Evolutionary conservation across 257 asterid species (phyloP), one percentile per base, ranked within the genome.

Genomic region (Solanum boliviense): DNA sequence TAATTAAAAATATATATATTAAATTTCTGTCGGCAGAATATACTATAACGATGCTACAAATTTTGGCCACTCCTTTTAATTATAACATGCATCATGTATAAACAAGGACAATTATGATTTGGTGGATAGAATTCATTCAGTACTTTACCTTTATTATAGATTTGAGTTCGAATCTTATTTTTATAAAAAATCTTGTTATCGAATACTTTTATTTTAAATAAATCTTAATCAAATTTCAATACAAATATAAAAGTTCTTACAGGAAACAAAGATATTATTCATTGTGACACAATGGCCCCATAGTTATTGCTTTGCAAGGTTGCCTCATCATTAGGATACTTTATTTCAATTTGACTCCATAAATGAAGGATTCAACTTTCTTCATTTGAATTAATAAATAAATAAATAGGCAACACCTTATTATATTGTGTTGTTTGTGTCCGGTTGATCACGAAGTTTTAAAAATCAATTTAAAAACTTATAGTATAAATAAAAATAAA

Each of bases 221-320:
- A 4, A n/a, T 23, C 0, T 23, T n/a, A n/a, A 0, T 62, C 0
- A 62, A 62, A n/a, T 10, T 5, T n/a, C 1, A 62, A 62, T 23
- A 62, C 0, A 0, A 9, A 62, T 23, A 62, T 10, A 2, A 0
- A 0, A 58, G 5, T 3, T 58, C 2, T 18, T 0, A 20, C 3
- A 0, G 0, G 3, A 56, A 56, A 20, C 0, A 56, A 56, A 56
- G 25, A 58, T 58, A 58, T 58, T 7, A 58, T 20, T 58, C 12
- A 58, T 56, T 65, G 32, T 11, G 32, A 65, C 32, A n/a, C 18
- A n/a, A 65, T n/a, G 72, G 7, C 72, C 29, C 32, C 72, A 10
- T 65, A 62, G 31, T 65, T 65, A 65, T n/a, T 65, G 72, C 72
- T 65, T 65, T 10, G 72, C 7, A 65, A 65, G 32, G 72, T 65